Conservation (phyloP, 208 protist genomes). For the Lotmaria passim region DNA sequence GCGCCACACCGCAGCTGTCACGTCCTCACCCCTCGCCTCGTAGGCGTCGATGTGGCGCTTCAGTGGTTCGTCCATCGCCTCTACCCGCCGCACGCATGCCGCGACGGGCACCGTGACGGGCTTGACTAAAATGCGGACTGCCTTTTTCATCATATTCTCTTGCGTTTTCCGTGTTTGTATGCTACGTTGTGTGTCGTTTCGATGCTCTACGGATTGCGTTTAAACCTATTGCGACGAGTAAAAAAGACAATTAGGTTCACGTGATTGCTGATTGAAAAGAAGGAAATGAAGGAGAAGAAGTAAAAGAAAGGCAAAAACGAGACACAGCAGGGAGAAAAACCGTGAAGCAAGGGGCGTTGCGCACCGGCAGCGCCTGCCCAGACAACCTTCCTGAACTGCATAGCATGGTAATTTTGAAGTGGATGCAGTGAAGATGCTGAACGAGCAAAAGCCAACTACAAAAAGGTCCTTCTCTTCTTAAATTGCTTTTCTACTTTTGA, state of each 20-base stretch:
- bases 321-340: too few species aligned
- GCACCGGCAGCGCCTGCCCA: too few species aligned
- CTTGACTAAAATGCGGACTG: constrained; percentile 42
- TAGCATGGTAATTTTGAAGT: too few species aligned
- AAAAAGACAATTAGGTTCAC: too few species aligned
- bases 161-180: constrained; percentile 7
- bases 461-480: too few species aligned
- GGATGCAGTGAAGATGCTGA: too few species aligned
- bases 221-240: too few species aligned
- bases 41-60: constrained; percentile 75
- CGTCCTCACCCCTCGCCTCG: constrained; percentile 63
- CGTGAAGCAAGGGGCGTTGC: too few species aligned
- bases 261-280: neutral
- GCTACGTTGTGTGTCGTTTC: neutral
- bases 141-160: constrained; percentile 43
- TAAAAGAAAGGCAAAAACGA: constrained; percentile 2
- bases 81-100: constrained; percentile 43
- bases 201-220: too few species aligned
- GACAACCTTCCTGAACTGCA: too few species aligned
- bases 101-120: constrained; percentile 59
- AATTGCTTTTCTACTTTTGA: too few species aligned
- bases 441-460: too few species aligned
- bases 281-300: constrained; percentile 5
- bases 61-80: constrained; percentile 67
- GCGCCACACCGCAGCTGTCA: constrained; percentile 67